phyloP scores from a whole-genome alignment of 345 rosid genomes.

The Arabis alpina region DNA sequence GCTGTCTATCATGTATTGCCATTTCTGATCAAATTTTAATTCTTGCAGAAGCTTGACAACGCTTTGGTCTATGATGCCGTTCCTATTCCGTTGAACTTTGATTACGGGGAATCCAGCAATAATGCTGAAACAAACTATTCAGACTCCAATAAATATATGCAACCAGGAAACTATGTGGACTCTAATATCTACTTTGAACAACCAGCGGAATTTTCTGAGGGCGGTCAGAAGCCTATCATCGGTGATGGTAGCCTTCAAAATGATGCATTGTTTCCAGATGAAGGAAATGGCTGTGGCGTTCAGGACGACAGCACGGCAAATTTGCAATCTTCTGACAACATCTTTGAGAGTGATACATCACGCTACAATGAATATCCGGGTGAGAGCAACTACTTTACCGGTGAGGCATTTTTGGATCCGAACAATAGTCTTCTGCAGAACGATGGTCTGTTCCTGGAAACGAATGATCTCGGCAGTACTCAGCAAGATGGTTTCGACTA shows the following conservation, averaged over 20 bases:
- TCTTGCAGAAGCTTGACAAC: conserved; percentile 50
- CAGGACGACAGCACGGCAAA: conserved; percentile 47
- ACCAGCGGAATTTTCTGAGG: conserved; percentile 48
- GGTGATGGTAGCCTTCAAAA: conserved; percentile 34
- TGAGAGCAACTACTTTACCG: conserved; percentile 45
- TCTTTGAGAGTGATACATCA: conserved; percentile 48
- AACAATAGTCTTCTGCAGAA: conserved; percentile 43
- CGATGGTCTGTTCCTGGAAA: conserved; percentile 64
- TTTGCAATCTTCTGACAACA: conserved; percentile 49
- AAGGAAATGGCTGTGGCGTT: conserved; percentile 44
- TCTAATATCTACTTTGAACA: conserved; percentile 22
- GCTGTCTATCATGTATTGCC: not conserved
- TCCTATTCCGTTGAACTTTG: conserved; percentile 49
- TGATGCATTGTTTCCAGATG: conserved; percentile 41
- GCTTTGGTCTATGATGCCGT: conserved; percentile 49
- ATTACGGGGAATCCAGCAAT: conserved; percentile 64
- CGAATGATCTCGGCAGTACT: conserved; percentile 66
- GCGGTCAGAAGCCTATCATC: conserved; percentile 53
- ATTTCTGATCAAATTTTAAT: not conserved
- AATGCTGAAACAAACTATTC: conserved; percentile 40
- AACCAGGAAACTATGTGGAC: conserved; percentile 39
- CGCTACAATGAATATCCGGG: conserved; percentile 44
- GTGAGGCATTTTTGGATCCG: conserved; percentile 57
- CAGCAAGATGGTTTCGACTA: conserved; percentile 57
- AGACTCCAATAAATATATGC: conserved; percentile 23